These are phyloP conservation scores for Rhynchospora breviuscula DNA, from an alignment of 176 grass and related monocot genomes.

Conservation along the genomic window DNA sequence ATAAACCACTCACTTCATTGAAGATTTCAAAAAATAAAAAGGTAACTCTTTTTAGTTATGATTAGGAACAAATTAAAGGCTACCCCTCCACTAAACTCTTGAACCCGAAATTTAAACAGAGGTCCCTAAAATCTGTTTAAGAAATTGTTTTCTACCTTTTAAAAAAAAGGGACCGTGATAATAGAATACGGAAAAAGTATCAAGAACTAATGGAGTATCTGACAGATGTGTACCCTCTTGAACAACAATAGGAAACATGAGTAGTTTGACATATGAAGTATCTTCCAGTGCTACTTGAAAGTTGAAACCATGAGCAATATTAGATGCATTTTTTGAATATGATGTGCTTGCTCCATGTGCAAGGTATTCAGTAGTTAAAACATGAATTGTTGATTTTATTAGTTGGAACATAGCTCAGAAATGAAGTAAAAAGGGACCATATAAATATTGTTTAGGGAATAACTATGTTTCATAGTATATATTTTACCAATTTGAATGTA, in stretches of 20 bases:
- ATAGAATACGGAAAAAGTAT: neutral
- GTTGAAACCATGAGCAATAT: neutral
- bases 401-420: neutral
- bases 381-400: neutral
- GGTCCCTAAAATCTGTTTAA: too few relatives aligned
- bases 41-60: too few relatives aligned
- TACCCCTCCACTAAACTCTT: too few relatives aligned
- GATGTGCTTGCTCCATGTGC: neutral
- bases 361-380: neutral
- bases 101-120: too few relatives aligned
- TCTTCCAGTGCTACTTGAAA: neutral
- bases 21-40: too few relatives aligned
- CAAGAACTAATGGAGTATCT: neutral
- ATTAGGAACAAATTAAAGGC: too few relatives aligned
- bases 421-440: neutral
- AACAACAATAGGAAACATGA: neutral
- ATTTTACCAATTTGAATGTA: neutral
- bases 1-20: too few relatives aligned
- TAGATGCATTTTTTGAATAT: neutral
- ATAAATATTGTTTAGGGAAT: neutral
- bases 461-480: neutral
- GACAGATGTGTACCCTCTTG: neutral
- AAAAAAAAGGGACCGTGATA: too few relatives aligned
- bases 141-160: too few relatives aligned
- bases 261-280: neutral